These are phyloP conservation scores for Plasmodium billcollinsi DNA, from an alignment of 169 alveolate species.

Conservation along the genomic window DNA sequence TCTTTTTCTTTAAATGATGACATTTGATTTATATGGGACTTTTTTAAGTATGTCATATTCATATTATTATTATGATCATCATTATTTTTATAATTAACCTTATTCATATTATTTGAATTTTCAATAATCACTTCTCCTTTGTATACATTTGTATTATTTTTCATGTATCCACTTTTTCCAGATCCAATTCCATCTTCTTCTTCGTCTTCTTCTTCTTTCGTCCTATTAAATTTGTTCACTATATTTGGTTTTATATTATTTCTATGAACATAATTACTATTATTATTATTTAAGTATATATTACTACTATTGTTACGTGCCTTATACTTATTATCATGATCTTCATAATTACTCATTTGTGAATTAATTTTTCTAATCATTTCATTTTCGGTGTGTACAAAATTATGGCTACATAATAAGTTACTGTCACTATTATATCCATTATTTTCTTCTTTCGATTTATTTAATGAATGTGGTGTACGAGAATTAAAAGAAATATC, in stretches of 20 bases:
- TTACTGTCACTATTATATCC: constrained; percentile 76
- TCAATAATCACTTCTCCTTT: constrained; percentile 1
- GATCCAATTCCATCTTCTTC: not conserved
- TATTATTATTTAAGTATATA: constrained; percentile 13
- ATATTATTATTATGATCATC: constrained; percentile 6
- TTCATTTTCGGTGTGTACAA: constrained; percentile 19
- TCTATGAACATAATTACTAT: constrained; percentile 10
- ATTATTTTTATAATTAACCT: not conserved
- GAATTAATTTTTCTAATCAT: constrained; percentile 23
- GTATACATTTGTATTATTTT: constrained; percentile 1
- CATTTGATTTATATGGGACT: not conserved
- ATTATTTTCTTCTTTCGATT: constrained; percentile 8
- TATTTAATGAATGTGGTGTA: constrained; percentile 3
- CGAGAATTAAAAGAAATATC: not conserved
- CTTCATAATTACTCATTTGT: not conserved
- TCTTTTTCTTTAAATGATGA: not conserved
- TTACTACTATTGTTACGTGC: constrained; percentile 52
- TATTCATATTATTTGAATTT: constrained; percentile 13
- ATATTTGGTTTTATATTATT: constrained; percentile 17
- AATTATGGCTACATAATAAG: constrained; percentile 11
- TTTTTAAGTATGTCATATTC: not conserved
- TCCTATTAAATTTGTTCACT: not conserved
- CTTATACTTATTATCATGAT: constrained; percentile 12
- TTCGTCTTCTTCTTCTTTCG: not conserved
- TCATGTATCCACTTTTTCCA: not conserved